These are phyloP conservation scores for Flaveria linearis DNA, from an alignment of 129 eudicot species.

Conservation along the genomic window DNA sequence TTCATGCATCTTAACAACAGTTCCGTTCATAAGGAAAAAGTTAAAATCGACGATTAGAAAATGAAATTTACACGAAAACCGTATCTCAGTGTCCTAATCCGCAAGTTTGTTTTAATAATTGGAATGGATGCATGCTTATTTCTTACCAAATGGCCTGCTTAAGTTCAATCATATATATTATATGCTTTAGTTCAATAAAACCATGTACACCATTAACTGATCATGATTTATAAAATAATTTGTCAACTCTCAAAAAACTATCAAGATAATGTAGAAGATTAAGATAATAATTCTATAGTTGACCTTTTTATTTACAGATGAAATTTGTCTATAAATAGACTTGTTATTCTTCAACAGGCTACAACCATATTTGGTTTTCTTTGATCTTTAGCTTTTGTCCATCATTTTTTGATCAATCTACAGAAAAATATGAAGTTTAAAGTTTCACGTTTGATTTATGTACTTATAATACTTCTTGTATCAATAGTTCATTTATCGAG, in stretches of 20 bases:
- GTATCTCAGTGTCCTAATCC: conserved; percentile 27
- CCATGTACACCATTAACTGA: conserved; percentile 17
- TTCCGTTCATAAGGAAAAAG: not conserved
- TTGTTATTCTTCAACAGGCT: conserved; percentile 7
- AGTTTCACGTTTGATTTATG: conserved; percentile 30
- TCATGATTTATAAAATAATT: conserved; percentile 23
- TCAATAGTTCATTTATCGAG: conserved; percentile 35
- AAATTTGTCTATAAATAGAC: conserved; percentile 37
- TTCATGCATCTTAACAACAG: conserved; percentile 12
- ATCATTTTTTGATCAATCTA: conserved; percentile 20
- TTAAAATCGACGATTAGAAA: not conserved
- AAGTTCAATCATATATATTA: conserved; percentile 6
- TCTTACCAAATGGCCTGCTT: conserved; percentile 14
- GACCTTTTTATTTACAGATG: conserved; percentile 28
- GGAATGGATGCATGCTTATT: conserved; percentile 26
- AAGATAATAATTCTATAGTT: conserved; percentile 21
- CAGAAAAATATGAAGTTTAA: conserved; percentile 35
- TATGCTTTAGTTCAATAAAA: conserved; percentile 19
- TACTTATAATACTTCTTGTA: conserved; percentile 37
- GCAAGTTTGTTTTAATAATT: not conserved
- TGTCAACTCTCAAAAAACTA: conserved; percentile 21
- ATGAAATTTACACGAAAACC: not conserved
- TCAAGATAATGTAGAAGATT: conserved; percentile 8
- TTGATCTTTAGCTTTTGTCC: conserved; percentile 2
- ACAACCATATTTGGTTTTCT: no score